Percentiles rank a stretch among this genome's conserved stretches.
These are phyloP conservation scores for Paraphoma sp. DNA, from an alignment of 2,329 filamentous ascomycete genomes.

Conservation along the genomic window DNA sequence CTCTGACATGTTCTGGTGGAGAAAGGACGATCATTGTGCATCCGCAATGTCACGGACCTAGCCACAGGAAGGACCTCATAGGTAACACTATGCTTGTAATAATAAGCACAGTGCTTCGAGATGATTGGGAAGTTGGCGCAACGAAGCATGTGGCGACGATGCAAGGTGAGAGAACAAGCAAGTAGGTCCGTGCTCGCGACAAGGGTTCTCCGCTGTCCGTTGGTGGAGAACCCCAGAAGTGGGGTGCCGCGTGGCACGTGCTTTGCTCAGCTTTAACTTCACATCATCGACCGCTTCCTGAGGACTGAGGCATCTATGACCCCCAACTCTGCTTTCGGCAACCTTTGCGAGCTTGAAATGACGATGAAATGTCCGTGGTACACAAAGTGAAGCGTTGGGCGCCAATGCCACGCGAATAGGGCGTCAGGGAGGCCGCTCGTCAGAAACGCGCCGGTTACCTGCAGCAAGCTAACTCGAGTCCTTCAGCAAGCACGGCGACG, in stretches of 20 bases:
- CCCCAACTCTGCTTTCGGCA: not conserved
- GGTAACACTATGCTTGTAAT: too few species aligned
- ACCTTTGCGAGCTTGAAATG: not conserved
- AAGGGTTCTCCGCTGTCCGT: not conserved
- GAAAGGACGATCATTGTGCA: too few species aligned
- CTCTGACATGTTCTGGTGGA: too few species aligned
- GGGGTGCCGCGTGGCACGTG: not conserved
- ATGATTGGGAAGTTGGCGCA: too few species aligned
- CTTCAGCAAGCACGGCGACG: not conserved
- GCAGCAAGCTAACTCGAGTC: not conserved
- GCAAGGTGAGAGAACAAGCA: too few species aligned
- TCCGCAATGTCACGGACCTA: too few species aligned
- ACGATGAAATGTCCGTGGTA: not conserved
- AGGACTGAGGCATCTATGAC: not conserved
- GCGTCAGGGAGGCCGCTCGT: constrained; percentile 1
- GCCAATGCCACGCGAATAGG: not conserved
- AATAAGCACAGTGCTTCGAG: too few species aligned
- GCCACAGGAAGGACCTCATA: too few species aligned
- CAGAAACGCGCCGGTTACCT: not conserved
- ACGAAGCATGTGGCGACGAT: too few species aligned
- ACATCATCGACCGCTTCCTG: not conserved
- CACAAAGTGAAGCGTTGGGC: not conserved
- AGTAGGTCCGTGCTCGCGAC: too few species aligned
- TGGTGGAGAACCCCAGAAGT: not conserved
- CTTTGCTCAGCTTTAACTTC: not conserved